Conservation (phyloP, 495 filamentous ascomycete species). For the Aspergillus sclerotioniger region DNA sequence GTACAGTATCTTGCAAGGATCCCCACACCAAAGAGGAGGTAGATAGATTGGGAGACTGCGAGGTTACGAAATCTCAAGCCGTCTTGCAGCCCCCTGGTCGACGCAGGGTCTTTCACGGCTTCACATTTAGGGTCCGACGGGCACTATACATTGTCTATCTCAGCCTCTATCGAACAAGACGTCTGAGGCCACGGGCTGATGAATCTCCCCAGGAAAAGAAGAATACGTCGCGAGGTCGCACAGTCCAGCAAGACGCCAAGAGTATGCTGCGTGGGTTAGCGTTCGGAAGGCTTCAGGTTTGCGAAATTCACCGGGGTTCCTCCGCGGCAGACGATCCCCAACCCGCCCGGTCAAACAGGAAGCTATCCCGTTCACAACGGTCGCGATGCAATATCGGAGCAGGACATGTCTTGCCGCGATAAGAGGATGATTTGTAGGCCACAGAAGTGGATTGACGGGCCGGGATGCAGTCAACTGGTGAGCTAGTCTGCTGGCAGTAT, state of each 20-base stretch:
- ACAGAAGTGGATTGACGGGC: background rate
- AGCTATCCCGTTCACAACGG: background rate
- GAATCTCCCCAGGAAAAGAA: too few species aligned
- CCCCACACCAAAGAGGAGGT: background rate
- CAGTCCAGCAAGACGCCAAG: too few species aligned
- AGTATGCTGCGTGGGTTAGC: background rate
- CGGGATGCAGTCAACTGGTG: background rate
- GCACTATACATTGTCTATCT: too few species aligned
- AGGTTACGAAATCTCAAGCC: background rate
- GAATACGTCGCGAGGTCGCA: too few species aligned
- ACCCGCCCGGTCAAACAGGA: background rate
- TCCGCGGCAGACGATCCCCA: background rate
- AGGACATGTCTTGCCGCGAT: background rate
- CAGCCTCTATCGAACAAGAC: too few species aligned
- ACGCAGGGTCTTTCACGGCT: too few species aligned
- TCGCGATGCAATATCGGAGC: background rate
- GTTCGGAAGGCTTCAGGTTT: background rate
- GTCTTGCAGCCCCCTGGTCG: too few species aligned
- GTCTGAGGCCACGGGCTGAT: too few species aligned
- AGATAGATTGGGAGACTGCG: background rate
- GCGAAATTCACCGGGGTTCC: background rate
- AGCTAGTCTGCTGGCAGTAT: background rate
- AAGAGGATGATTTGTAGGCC: background rate
- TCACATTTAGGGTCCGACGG: too few species aligned
- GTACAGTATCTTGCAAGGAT: background rate